Evolutionary conservation across 1,284 basidiomycete genomes (phyloP).

Genomic region (Apiotrichum montevideense): DNA sequence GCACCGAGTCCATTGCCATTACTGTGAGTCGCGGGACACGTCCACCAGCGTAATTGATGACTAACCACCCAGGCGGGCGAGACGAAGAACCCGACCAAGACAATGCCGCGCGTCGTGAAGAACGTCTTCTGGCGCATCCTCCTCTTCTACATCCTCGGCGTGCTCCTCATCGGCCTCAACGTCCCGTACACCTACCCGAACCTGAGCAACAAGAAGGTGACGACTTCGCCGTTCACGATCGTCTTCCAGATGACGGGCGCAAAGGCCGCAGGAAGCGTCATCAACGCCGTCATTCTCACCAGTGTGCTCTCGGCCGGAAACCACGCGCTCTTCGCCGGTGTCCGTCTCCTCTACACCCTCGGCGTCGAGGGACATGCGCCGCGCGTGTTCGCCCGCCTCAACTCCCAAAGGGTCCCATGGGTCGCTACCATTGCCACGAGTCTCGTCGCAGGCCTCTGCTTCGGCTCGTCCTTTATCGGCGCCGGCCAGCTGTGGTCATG

Average conservation of each 20-base stretch:
- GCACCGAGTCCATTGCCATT: conserved; percentile 46
- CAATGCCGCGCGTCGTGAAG: conserved; percentile 67
- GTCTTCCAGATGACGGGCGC: conserved; percentile 63
- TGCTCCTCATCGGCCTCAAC: conserved; percentile 64
- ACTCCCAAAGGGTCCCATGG: conserved; percentile 67
- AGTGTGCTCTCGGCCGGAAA: conserved; percentile 53
- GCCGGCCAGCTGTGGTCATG: conserved; percentile 14
- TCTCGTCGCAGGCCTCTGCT: conserved; percentile 53
- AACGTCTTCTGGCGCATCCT: conserved; percentile 69
- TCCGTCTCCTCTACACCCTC: conserved; percentile 53
- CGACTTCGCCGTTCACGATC: conserved; percentile 74
- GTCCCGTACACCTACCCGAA: conserved; percentile 65
- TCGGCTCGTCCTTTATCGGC: conserved; percentile 52
- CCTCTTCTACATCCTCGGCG: conserved; percentile 60
- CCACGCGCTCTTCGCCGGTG: conserved; percentile 54
- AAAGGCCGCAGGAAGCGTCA: conserved; percentile 60
- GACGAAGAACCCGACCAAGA: conserved; percentile 59
- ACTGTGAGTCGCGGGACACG: not conserved
- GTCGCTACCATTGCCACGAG: conserved; percentile 50
- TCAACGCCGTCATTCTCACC: conserved; percentile 58
- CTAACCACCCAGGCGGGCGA: conserved; percentile 39
- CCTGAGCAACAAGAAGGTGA: conserved; percentile 56
- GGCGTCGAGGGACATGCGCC: conserved; percentile 50
- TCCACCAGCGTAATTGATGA: not conserved
- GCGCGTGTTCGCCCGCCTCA: conserved; percentile 57